Conservation (phyloP, 2,329 filamentous ascomycete genomes). For the Calycina marina region DNA sequence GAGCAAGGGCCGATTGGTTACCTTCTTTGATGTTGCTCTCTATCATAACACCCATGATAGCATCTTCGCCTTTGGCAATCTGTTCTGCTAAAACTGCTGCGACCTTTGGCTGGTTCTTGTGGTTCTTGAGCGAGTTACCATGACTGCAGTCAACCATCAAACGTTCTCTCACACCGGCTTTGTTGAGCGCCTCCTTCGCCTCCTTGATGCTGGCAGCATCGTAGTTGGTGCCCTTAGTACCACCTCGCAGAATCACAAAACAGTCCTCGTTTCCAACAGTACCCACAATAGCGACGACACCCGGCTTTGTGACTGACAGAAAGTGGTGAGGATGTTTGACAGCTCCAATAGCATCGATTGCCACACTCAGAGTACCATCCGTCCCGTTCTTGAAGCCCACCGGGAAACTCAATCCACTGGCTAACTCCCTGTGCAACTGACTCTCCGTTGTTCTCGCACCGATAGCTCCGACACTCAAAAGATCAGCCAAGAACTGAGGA, state of each 20-base stretch:
- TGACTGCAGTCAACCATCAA: slow-evolving; percentile 98
- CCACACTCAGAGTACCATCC: slow-evolving; percentile 76
- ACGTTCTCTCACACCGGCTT: slow-evolving; percentile 58
- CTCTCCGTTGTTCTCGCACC: slow-evolving; percentile 95
- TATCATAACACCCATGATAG: slow-evolving; percentile 97
- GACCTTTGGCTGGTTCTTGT: slow-evolving; percentile 95
- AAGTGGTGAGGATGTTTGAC: slow-evolving; percentile 91
- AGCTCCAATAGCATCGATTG: slow-evolving; percentile 89
- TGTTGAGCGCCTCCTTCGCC: slow-evolving; percentile 63
- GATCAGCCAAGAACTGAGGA: slow-evolving; percentile 88
- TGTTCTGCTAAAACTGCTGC: slow-evolving; percentile 70
- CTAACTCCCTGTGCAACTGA: slow-evolving; percentile 87
- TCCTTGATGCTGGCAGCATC: slow-evolving; percentile 71
- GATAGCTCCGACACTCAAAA: slow-evolving; percentile 82
- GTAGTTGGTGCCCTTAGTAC: slow-evolving; percentile 88
- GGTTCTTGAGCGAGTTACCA: slow-evolving; percentile 89
- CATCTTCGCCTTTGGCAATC: slow-evolving; percentile 64
- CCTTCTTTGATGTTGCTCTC: slow-evolving; percentile 95
- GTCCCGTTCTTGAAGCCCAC: slow-evolving; percentile 99
- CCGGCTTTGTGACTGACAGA: slow-evolving; percentile 91
- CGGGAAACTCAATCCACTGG: slow-evolving; percentile 87
- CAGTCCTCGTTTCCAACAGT: slow-evolving; percentile 93
- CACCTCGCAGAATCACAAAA: slow-evolving; percentile 89
- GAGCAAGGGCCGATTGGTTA: slow-evolving; percentile 22
- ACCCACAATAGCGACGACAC: slow-evolving; percentile 85